Base-by-base conservation (phyloP, 441 rosid species). In the Flueggea neowawraea region DNA sequence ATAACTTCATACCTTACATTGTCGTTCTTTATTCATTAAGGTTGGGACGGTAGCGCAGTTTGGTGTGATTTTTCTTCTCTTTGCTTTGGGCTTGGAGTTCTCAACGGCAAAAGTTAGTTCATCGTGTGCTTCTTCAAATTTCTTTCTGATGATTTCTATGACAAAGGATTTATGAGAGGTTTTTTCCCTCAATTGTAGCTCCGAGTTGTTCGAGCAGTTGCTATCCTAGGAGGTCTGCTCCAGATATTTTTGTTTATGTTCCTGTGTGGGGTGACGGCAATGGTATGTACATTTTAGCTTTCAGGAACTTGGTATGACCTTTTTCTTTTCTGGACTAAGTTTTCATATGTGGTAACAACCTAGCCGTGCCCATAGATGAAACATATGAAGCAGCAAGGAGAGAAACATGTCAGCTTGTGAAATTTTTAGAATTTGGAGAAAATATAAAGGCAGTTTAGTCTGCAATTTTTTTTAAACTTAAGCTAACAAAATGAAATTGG, bases 1-100 rank as follows among this genome's bases (percentile, higher is more conserved):
- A 22, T 22, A 22, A 22, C 28, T 22, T 22, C 28, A 22, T 22
- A 2, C 28, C 28, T 22, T 3, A 54, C 41, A 6, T 11, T 31
- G 47, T 48, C 33, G 13, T 49, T 12, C 12, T 36, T 22, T 54
- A n/a, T 69, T n/a, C 55, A 16, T 64, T 58, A 76, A 90, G 98
- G 97, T 90, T 57, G 98, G 90, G 85, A 94, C 98, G 52, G 97
- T 94, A 68, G 96, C 97, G 72, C 97, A 94, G 65, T 94, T 94
- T 66, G 98, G 98, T 69, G 98, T 94, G 44, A 89, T 94, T 65
- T 94, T 94, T 80, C 98, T 94, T 68, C 96, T 94, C 61, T 94
- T 94, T 76, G 98, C 97, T 8, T 70, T 94, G 73, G 98, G 98
- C 69, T 78, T 94, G 66, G 98, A 94, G 77, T 94, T 94, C 72